phyloP scores from a whole-genome alignment of 2,329 filamentous ascomycete species.

The Ophiostoma ulmi region DNA sequence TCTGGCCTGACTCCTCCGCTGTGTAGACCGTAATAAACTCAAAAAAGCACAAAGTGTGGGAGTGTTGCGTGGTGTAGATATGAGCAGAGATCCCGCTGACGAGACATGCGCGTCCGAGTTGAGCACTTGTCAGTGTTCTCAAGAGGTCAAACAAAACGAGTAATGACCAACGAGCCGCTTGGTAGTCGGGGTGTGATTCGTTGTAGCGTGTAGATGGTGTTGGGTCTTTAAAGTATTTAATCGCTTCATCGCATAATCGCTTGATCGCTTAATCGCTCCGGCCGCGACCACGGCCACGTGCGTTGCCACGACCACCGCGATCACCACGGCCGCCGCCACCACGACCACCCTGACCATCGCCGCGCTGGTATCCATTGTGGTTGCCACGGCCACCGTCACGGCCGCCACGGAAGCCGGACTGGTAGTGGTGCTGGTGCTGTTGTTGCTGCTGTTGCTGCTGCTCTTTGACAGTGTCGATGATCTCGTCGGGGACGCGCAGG shows the following conservation, averaged over 20 bases:
- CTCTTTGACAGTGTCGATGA: conserved; percentile 90
- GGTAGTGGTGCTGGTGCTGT: conserved; percentile 30
- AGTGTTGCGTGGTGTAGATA: neutral
- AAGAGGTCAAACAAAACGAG: neutral
- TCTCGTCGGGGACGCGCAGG: conserved; percentile 90
- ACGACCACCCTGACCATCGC: conserved; percentile 47
- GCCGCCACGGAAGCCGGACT: conserved; percentile 48
- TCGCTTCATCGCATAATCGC: neutral
- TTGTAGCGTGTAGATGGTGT: neutral
- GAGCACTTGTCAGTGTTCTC: neutral
- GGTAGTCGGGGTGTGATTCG: neutral
- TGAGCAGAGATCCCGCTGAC: neutral
- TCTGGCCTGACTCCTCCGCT: conserved; percentile 14
- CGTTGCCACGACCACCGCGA: conserved; percentile 34
- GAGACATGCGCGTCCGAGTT: neutral
- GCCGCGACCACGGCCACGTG: conserved; percentile 37
- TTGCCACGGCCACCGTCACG: conserved; percentile 57
- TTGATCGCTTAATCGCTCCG: conserved; percentile 25
- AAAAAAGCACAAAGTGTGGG: conserved; percentile 18
- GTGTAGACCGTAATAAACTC: conserved; percentile 19
- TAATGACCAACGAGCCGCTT: neutral
- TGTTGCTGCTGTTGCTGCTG: conserved; percentile 75
- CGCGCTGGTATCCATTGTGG: conserved; percentile 52
- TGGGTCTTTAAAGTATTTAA: neutral
- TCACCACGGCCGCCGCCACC: conserved; percentile 39